Conservation (phyloP, 1,139 yeast species). For the Eremothecium sinecaudum region DNA sequence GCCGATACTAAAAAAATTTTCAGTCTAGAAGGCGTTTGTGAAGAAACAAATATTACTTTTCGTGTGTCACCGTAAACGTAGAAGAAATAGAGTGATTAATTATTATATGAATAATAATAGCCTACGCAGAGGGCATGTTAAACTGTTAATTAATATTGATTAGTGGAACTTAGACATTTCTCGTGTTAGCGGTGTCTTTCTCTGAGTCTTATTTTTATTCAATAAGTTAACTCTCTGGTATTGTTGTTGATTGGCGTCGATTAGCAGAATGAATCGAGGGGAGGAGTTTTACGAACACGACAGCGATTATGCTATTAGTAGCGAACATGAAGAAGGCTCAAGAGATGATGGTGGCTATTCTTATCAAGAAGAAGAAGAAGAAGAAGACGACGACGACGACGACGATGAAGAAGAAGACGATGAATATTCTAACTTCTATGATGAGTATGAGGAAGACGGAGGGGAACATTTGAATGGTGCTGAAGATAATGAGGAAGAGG, state of each 20-base stretch:
- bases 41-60: constrained; percentile 1
- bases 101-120: too few relatives aligned
- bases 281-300: constrained; percentile 19
- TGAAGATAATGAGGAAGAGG: constrained; percentile 18
- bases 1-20: constrained; percentile 2
- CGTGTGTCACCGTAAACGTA: background rate
- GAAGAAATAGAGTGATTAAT: background rate
- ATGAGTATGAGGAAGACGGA: constrained; percentile 12
- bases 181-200: too few relatives aligned
- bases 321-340: constrained; percentile 10
- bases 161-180: too few relatives aligned
- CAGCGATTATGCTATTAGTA: constrained; percentile 13
- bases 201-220: too few relatives aligned
- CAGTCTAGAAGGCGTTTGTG: background rate
- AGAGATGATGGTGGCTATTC: constrained; percentile 19
- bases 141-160: too few relatives aligned
- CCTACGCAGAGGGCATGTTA: too few relatives aligned
- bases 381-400: constrained; percentile 14
- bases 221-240: too few relatives aligned
- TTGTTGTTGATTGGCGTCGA: background rate
- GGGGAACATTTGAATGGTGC: constrained; percentile 19
- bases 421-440: constrained; percentile 11
- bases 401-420: constrained; percentile 13
- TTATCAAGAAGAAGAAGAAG: constrained; percentile 24
- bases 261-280: constrained; percentile 3